Evolutionary conservation across 2,329 filamentous ascomycete species (phyloP).

Genomic region (Aureobasidium sp.): DNA sequence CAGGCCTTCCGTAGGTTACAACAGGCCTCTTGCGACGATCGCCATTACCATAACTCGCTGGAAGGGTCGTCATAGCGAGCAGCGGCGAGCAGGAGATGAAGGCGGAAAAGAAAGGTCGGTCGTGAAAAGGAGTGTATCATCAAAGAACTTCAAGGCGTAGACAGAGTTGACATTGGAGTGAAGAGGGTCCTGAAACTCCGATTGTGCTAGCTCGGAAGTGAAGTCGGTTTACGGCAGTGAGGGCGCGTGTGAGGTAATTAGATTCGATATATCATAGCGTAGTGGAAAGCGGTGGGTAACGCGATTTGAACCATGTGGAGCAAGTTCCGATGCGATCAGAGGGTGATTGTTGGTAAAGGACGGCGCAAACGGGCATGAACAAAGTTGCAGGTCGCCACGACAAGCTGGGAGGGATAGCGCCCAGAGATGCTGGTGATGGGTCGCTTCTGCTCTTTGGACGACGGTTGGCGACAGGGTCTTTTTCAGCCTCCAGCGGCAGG

Average conservation of each 20-base stretch:
- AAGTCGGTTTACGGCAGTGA: not conserved
- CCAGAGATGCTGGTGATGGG: not conserved
- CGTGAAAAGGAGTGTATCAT: not conserved
- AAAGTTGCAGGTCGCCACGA: not conserved
- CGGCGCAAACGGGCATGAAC: conserved; percentile 6
- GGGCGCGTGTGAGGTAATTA: not conserved
- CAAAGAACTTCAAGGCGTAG: not conserved
- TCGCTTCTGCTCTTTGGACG: not conserved
- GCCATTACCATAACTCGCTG: not conserved
- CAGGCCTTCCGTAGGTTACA: conserved; percentile 34
- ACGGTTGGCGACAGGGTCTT: conserved; percentile 5
- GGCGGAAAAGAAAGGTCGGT: too few species aligned
- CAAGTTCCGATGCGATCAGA: not conserved
- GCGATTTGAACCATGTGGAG: not conserved
- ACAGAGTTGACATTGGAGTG: not conserved
- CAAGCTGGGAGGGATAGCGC: not conserved
- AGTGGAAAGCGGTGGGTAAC: not conserved
- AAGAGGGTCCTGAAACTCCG: not conserved
- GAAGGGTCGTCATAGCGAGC: not conserved
- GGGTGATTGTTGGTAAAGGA: not conserved
- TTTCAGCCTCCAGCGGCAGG: not conserved
- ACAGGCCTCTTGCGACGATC: conserved; percentile 27
- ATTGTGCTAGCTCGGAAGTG: not conserved
- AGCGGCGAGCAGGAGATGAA: not conserved
- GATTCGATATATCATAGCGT: not conserved